Evolutionary conservation across 208 protist genomes (phyloP), one percentile per base, ranked within the genome.

Genomic region (Angomonas desouzai): DNA sequence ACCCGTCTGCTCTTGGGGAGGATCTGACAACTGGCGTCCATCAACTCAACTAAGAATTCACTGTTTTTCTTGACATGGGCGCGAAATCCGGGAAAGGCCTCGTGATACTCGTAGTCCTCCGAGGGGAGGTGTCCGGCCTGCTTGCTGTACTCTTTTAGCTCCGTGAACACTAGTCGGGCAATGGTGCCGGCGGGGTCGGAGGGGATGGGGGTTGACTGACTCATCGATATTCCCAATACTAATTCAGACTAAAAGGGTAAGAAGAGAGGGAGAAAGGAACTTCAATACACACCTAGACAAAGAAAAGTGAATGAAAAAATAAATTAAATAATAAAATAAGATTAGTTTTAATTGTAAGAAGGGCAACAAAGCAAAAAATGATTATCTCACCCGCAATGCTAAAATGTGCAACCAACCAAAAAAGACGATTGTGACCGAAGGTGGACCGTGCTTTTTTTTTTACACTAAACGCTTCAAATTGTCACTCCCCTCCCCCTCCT

Each of bases 81-180:
- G 22, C 76, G 78, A 56, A 95, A 95, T 3, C 76, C 85, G 13
- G 76, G 77, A 66, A 95, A 95, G 20, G 84, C 89, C 47, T 80
- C 67, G 64, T 95, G 85, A 65, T 92, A 95, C 38, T 90, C 82
- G 48, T 90, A 91, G 57, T 95, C 89, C 1, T 91, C 79, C 10
- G 57, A 23, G 0, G 89, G 83, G 45, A 95, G 53, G 30, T 85
- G 73, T 0, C 58, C 68, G 6, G 81, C 66, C 2, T 81, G 64
- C 28, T 79, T 85, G 59, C 76, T 79, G 70, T 91, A 92, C 36
- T 89, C 83, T 55, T 87, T 88, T 34, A 95, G 68, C 23, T 65
- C 47, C 23, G 67, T 62, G 55, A 95, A 92, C 0, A 81, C 84
- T 22, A 64, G 60, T 9, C 74, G 73, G 3, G 92, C 79, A 48